A percentile compares a stretch with the other conserved stretches of the same genome.
phyloP scores from a whole-genome alignment of 2,329 filamentous ascomycete species.

The Nectriaceae sp. region DNA sequence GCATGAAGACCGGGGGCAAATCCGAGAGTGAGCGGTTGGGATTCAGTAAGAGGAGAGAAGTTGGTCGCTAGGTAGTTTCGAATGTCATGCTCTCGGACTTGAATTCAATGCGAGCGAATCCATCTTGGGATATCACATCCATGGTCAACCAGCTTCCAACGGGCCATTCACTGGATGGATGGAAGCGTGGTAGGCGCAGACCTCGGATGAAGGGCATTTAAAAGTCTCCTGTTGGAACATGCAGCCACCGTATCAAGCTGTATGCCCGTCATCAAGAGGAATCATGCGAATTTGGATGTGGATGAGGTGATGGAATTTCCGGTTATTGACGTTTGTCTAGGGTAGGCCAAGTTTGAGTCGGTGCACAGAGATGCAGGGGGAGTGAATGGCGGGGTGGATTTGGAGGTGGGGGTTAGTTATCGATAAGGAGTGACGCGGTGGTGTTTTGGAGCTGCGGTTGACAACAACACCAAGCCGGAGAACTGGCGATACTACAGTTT shows the following conservation, averaged over 20 bases:
- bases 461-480: background rate
- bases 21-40: constrained; percentile 1
- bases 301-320: background rate
- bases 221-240: background rate
- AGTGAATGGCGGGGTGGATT: background rate
- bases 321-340: background rate
- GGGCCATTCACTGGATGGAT: no score
- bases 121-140: no score
- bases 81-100: no score
- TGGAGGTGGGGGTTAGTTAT: background rate
- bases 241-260: background rate
- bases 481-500: no score
- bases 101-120: no score
- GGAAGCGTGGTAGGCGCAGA: no score
- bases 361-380: background rate
- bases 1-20: constrained; percentile 8
- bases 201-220: background rate
- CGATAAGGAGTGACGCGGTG: background rate
- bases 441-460: background rate
- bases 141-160: no score
- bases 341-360: no score
- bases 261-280: background rate
- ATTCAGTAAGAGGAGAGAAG: constrained; percentile 2
- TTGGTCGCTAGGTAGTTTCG: no score
- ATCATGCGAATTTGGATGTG: background rate